Percentiles rank a stretch among this genome's conserved stretches.
These are phyloP conservation scores for Aspergillus chevalieri DNA, from an alignment of 2,329 filamentous ascomycete genomes.

Conservation along the genomic window DNA sequence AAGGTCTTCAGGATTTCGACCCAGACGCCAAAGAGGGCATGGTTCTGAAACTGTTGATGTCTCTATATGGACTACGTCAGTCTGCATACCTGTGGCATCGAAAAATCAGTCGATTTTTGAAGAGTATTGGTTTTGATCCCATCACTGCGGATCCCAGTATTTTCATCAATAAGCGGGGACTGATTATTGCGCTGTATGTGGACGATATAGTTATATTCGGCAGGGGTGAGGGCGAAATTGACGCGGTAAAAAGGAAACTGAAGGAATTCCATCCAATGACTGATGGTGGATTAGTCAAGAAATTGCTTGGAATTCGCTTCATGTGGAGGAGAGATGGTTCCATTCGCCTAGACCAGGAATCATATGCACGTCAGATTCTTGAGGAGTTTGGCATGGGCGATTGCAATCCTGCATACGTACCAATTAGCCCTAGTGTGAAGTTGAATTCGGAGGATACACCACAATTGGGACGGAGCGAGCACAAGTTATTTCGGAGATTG, in stretches of 20 bases:
- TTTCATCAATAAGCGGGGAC: not conserved
- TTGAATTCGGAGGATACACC: not conserved
- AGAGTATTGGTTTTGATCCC: not conserved
- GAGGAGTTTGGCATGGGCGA: not conserved
- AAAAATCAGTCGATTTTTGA: not conserved
- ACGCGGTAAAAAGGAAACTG: not conserved
- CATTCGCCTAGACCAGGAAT: not conserved
- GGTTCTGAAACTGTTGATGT: not conserved
- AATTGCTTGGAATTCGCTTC: not conserved
- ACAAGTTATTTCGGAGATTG: not conserved
- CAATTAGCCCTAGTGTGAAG: not conserved
- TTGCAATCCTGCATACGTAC: not conserved
- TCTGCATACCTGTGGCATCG: not conserved
- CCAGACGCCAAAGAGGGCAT: not conserved
- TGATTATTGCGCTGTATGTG: not conserved
- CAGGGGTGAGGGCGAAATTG: not conserved
- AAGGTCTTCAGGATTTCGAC: not conserved
- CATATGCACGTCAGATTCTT: not conserved
- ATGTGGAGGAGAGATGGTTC: not conserved
- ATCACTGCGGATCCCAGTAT: not conserved
- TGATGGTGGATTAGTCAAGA: not conserved
- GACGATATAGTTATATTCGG: not conserved
- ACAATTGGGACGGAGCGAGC: not conserved
- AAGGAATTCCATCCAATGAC: not conserved
- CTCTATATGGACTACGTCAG: not conserved